Percentiles rank a stretch among this genome's conserved stretches.
phyloP scores from a whole-genome alignment of 1,284 basidiomycete species.

The Grifola frondosa region DNA sequence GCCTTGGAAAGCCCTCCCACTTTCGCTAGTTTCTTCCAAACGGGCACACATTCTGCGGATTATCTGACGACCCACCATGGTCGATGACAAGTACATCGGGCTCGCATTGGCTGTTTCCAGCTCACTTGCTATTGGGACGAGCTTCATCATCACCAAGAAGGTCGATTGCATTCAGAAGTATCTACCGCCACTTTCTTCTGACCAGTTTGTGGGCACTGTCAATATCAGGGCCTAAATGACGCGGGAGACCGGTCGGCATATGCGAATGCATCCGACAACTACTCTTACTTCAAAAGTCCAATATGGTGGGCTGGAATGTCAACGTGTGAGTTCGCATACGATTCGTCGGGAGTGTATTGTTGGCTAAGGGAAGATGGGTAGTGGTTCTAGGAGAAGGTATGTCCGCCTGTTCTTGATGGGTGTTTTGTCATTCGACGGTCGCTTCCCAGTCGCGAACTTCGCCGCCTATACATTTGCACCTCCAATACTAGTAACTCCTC shows the following conservation, averaged over 20 bases:
- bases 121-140: slow-evolving; percentile 86
- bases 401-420: slow-evolving; percentile 10
- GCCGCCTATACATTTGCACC: slow-evolving; percentile 98
- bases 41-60: too few relatives aligned
- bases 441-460: slow-evolving; percentile 87
- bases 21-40: too few relatives aligned
- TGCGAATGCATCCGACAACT: slow-evolving; percentile 70
- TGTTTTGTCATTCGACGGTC: not conserved
- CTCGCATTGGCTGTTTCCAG: slow-evolving; percentile 81
- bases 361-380: slow-evolving; percentile 33
- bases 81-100: slow-evolving; percentile 92
- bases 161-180: slow-evolving; percentile 38
- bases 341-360: not conserved
- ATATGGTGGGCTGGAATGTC: slow-evolving; percentile 99
- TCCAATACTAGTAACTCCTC: slow-evolving; percentile 93
- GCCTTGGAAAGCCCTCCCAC: too few relatives aligned
- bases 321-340: slow-evolving; percentile 66
- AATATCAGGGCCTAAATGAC: slow-evolving; percentile 77
- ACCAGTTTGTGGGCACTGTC: slow-evolving; percentile 2
- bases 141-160: slow-evolving; percentile 98
- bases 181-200: not conserved
- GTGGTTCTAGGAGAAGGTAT: slow-evolving; percentile 90
- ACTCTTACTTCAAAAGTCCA: slow-evolving; percentile 87
- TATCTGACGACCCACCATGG: too few relatives aligned
- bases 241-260: slow-evolving; percentile 60